These are phyloP conservation scores for Lactarius quietus DNA, from an alignment of 768 basidiomycete species.

Conservation along the genomic window DNA sequence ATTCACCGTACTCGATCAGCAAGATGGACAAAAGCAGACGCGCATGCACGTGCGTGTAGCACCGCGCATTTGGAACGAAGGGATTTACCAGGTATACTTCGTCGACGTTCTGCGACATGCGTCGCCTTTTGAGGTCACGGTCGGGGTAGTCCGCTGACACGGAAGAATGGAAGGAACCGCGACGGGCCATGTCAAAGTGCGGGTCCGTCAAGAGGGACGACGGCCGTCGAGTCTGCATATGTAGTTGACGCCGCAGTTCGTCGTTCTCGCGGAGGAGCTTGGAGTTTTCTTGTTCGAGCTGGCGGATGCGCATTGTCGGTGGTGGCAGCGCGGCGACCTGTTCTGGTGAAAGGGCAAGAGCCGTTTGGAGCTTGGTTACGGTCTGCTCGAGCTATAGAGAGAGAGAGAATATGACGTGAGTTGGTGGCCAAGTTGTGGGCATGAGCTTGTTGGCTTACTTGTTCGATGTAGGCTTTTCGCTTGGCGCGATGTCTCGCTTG, in stretches of 20 bases:
- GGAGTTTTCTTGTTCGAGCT: slow-evolving; percentile 78
- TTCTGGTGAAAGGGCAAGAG: slow-evolving; percentile 68
- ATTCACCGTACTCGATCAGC: not conserved
- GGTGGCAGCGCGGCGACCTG: slow-evolving; percentile 71
- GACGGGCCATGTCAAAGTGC: slow-evolving; percentile 25
- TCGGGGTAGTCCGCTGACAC: slow-evolving; percentile 29
- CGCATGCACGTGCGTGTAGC: not conserved
- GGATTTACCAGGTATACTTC: slow-evolving; percentile 32
- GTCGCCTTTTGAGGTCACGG: slow-evolving; percentile 30
- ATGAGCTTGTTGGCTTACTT: slow-evolving; percentile 44
- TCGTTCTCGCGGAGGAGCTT: slow-evolving; percentile 70
- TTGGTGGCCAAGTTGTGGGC: not conserved
- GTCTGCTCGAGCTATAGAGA: slow-evolving; percentile 70
- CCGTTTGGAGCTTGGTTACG: slow-evolving; percentile 78
- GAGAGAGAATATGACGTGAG: not conserved
- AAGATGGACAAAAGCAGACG: not conserved
- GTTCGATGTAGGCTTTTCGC: slow-evolving; percentile 90
- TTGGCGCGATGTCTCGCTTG: slow-evolving; percentile 90
- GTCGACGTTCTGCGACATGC: slow-evolving; percentile 30
- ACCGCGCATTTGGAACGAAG: not conserved
- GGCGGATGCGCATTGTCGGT: slow-evolving; percentile 69
- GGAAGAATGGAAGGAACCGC: slow-evolving; percentile 19
- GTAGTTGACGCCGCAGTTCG: slow-evolving; percentile 63
- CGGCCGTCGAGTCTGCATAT: slow-evolving; percentile 27
- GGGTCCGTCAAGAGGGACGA: slow-evolving; percentile 25